phyloP scores from a whole-genome alignment of 1,284 basidiomycete species.

The Boletus semigastroideus region DNA sequence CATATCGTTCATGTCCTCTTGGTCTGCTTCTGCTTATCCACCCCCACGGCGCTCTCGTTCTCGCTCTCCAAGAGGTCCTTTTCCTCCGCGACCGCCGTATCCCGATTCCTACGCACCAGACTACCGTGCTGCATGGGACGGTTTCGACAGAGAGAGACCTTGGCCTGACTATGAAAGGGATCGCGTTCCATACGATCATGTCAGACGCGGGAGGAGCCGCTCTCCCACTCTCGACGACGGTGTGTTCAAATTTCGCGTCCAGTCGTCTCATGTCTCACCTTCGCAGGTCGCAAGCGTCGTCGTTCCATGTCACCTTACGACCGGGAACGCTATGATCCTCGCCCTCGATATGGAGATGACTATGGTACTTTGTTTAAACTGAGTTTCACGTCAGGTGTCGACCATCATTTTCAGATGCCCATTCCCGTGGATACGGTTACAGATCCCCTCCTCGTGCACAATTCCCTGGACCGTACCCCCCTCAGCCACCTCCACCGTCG shows the following conservation, averaged over 20 bases:
- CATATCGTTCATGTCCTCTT: conserved; percentile 61
- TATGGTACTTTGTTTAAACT: conserved; percentile 51
- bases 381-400: conserved; percentile 5
- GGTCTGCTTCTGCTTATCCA: conserved; percentile 66
- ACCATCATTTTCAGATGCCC: conserved; percentile 47
- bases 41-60: conserved; percentile 75
- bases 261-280: conserved; percentile 6
- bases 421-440: conserved; percentile 63
- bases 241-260: conserved; percentile 35
- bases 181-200: conserved; percentile 55
- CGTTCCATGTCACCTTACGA: conserved; percentile 87
- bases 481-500: conserved; percentile 35
- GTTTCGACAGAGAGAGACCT: conserved; percentile 67
- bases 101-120: conserved; percentile 58
- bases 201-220: conserved; percentile 68
- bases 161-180: conserved; percentile 69
- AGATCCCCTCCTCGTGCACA: conserved; percentile 59
- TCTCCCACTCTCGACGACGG: conserved; percentile 70
- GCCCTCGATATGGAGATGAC: conserved; percentile 77
- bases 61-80: conserved; percentile 63
- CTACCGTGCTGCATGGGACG: conserved; percentile 63
- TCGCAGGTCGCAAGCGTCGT: conserved; percentile 71
- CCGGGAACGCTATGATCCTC: conserved; percentile 71
- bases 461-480: conserved; percentile 43
- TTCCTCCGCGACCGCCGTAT: conserved; percentile 54